Conservation (phyloP, 306 rosid genomes). For the Sesbania bispinosa region DNA sequence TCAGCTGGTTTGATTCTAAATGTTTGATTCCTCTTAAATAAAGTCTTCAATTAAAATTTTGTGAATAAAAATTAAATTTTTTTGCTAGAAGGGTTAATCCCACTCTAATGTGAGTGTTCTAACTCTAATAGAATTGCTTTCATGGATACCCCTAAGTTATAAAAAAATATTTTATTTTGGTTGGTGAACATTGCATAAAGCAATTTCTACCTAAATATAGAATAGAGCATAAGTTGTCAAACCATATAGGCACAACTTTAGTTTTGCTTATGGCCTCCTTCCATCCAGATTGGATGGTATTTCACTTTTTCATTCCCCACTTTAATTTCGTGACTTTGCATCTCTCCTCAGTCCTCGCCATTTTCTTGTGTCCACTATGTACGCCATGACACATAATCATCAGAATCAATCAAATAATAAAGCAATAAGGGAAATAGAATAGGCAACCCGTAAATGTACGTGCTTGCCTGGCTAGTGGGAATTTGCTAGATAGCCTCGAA, state of each 20-base stretch:
- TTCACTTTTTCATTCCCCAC: not conserved
- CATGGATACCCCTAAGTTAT: too few species aligned
- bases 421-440: not conserved
- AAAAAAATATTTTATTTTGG: too few species aligned
- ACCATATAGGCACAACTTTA: conserved; percentile 2
- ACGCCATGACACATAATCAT: not conserved
- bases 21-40: too few species aligned
- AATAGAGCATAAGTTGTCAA: not conserved
- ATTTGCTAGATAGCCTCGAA: conserved; percentile 10
- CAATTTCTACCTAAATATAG: not conserved
- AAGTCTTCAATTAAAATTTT: too few species aligned
- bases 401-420: not conserved
- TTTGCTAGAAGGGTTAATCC: too few species aligned
- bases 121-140: too few species aligned
- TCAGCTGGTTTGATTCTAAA: too few species aligned
- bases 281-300: conserved; percentile 30
- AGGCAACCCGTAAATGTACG: not conserved
- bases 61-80: too few species aligned
- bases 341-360: not conserved
- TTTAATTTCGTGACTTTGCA: conserved; percentile 8
- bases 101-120: too few species aligned
- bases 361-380: conserved; percentile 4
- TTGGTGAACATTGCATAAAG: not conserved
- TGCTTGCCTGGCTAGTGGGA: not conserved
- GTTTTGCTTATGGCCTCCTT: not conserved